Evolutionary conservation across 2,329 filamentous ascomycete genomes (phyloP).

Genomic region (Phaeosphaeriaceae sp.): DNA sequence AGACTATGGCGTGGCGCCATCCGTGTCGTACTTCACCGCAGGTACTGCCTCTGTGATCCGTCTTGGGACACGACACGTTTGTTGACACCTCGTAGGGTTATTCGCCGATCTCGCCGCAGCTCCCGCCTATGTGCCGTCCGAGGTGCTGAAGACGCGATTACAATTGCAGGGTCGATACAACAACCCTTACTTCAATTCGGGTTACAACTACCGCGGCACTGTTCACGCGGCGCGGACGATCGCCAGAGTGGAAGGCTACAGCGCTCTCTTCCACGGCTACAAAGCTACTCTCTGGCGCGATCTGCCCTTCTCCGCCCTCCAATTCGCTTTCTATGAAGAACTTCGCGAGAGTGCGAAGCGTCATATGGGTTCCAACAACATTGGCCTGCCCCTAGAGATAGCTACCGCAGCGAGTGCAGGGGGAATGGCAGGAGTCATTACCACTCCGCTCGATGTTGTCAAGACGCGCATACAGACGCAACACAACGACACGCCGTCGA

Average conservation of each 20-base stretch:
- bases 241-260: slow-evolving; percentile 78
- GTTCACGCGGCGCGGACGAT: slow-evolving; percentile 87
- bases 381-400: slow-evolving; percentile 84
- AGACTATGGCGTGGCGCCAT: slow-evolving; percentile 80
- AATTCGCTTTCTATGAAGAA: slow-evolving; percentile 98
- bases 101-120: slow-evolving; percentile 91
- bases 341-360: slow-evolving; percentile 81
- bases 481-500: slow-evolving; percentile 59
- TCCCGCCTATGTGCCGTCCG: slow-evolving; percentile 92
- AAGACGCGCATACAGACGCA: slow-evolving; percentile 98
- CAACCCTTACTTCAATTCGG: slow-evolving; percentile 90
- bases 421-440: slow-evolving; percentile 90
- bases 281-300: slow-evolving; percentile 95
- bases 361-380: slow-evolving; percentile 81
- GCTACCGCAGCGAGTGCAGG: slow-evolving; percentile 88
- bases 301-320: slow-evolving; percentile 91
- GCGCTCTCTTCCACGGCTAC: slow-evolving; percentile 94
- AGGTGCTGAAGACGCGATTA: slow-evolving; percentile 95
- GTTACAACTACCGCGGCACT: slow-evolving; percentile 93
- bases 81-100: slow-evolving; percentile 67
- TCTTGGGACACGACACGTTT: neutral
- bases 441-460: slow-evolving; percentile 94
- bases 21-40: slow-evolving; percentile 83
- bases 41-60: slow-evolving; percentile 58
- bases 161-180: slow-evolving; percentile 95